phyloP scores from a whole-genome alignment of 805 yeast genomes.

The Lipomyces orientalis region DNA sequence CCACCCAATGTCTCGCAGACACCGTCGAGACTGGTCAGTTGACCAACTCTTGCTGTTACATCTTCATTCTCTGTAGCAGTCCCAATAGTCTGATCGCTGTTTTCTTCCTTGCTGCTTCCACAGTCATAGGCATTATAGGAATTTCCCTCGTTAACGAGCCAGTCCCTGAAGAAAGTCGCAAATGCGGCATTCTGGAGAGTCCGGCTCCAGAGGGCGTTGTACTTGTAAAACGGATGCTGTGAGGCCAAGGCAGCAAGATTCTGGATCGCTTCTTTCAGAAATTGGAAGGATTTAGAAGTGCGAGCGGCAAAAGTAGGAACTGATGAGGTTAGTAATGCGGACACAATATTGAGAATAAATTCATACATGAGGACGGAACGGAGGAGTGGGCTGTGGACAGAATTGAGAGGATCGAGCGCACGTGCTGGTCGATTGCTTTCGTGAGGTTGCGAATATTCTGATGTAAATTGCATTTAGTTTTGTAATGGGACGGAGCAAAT shows the following conservation, averaged over 20 bases:
- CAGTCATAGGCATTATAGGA: neutral
- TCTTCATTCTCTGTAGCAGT: neutral
- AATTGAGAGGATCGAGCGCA: conserved; percentile 14
- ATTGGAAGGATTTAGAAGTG: neutral
- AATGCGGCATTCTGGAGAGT: conserved; percentile 28
- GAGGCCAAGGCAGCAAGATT: conserved; percentile 16
- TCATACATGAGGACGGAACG: conserved; percentile 2
- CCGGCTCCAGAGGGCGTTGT: conserved; percentile 24
- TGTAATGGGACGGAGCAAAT: neutral
- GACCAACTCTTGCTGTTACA: neutral
- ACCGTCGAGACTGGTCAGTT: conserved; percentile 7
- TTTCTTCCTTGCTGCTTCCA: neutral
- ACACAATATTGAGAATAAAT: neutral
- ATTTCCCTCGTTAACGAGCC: conserved; percentile 20
- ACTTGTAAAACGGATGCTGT: conserved; percentile 27
- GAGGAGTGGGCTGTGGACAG: conserved; percentile 15
- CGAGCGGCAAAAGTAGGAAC: neutral
- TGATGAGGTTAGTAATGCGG: conserved; percentile 5
- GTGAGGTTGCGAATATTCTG: conserved; percentile 7
- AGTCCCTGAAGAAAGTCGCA: conserved; percentile 19
- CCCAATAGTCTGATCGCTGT: neutral
- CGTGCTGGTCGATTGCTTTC: conserved; percentile 18
- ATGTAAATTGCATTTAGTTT: neutral
- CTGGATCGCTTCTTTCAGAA: conserved; percentile 9
- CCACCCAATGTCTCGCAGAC: conserved; percentile 20